phyloP scores from a whole-genome alignment of 225 moss, liverwort and hornwort species.

The Marchantia paleacea region DNA sequence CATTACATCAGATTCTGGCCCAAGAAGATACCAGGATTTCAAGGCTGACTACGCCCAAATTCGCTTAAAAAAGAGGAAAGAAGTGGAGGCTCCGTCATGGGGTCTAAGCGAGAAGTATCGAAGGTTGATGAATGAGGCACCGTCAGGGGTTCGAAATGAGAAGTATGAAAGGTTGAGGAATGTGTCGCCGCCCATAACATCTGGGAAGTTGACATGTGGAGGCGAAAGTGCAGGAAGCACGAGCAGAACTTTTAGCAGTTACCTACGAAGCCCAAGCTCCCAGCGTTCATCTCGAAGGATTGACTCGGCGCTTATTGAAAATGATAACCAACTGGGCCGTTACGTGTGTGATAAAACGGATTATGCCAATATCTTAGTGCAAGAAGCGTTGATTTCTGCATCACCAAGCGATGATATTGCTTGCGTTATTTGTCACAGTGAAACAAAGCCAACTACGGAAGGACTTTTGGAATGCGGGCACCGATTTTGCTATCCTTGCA shows the following conservation, averaged over 20 bases:
- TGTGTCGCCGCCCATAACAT: background rate
- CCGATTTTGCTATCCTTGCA: conserved; percentile 76
- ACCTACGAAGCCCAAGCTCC: background rate
- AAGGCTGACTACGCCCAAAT: conserved; percentile 18
- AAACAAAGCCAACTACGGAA: conserved; percentile 50
- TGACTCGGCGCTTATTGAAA: background rate
- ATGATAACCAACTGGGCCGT: background rate
- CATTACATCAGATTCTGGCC: conserved; percentile 1
- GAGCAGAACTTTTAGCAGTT: background rate
- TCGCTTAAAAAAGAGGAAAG: conserved; percentile 27
- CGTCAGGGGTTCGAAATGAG: conserved; percentile 6
- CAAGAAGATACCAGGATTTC: background rate
- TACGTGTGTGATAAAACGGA: background rate
- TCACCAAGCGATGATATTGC: conserved; percentile 41
- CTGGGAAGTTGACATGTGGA: background rate
- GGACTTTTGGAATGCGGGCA: conserved; percentile 87
- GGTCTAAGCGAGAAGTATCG: conserved; percentile 20
- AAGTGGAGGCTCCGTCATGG: conserved; percentile 5
- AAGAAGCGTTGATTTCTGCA: background rate
- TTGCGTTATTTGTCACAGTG: conserved; percentile 77
- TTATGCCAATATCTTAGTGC: background rate
- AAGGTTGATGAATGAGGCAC: conserved; percentile 24
- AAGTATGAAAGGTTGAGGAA: conserved; percentile 29
- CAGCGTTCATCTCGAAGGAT: background rate
- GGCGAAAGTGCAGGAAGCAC: background rate